Base-by-base conservation (phyloP, 257 asterid species). In the Coffea canephora region DNA sequence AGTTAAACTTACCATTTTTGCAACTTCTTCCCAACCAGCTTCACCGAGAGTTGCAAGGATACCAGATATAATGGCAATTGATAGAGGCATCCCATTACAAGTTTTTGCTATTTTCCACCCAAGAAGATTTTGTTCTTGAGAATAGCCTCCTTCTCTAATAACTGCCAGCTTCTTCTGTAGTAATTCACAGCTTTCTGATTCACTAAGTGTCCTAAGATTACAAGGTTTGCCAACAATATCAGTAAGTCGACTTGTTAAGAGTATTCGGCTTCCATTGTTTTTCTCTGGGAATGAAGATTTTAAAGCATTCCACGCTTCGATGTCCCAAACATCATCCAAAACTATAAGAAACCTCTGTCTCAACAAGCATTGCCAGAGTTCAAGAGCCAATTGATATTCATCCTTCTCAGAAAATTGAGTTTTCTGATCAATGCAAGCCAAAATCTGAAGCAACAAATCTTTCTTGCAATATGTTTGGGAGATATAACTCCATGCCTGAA, bases 281-380 rank as follows among this genome's bases (percentile, higher is more conserved):
- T 81, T 25, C 50, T 69, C 25, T 27, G 76, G 79, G 18, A 81
- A 81, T 27, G 36, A 62, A 18, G 34, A 46, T 74, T 34, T 31
- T 36, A 81, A 23, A 27, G 25, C 55, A 59, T 76, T 52, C 84
- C 84, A 81, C 12, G 74, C 81, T 16, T 71, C 81, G 34, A 25
- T 18, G 57, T 46, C 67, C 84, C 84, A 81, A 12, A 81, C 34
- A 64, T 81, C 84, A 81, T 81, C 81, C 45, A 81, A 27, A 23
- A 81, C 76, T 69, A 81, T 59, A 52, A 81, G 31, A 31, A 31
- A 31, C 31, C 31, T 31, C 1, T 31, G 31, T 31, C 31, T 1
- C 31, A 31, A 31, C 48, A 79, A 43, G 64, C 39, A 8, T 39
- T 15, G 54, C 4, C 12, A n/a, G 8, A 73, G 36, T 36, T 21